Evolutionary conservation across 208 protist species (phyloP), one percentile per base, ranked within the genome.

Genomic region (Trypanosoma theileri): DNA sequence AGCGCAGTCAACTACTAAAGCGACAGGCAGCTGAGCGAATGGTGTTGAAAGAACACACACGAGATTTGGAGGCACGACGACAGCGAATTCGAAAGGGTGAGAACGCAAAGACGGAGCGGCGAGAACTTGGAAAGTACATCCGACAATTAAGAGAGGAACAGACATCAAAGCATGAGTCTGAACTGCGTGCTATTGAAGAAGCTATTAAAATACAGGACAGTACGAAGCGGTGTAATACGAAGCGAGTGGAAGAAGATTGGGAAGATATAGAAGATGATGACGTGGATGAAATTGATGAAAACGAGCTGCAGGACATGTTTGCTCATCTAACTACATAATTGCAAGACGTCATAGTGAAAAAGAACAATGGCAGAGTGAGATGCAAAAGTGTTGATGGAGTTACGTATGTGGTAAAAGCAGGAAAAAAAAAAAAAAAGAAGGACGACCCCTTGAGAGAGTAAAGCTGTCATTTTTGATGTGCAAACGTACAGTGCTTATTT

Each of bases 111-210:
- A 77, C 64, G 53, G 91, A 96, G 75, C 84, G 88, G 8, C 91
- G 91, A 11, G 91, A 96, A 67, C 79, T 96, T 17, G 82, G 84
- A 41, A 94, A 94, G 76, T 96, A 96, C 73, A 93, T 96, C 53
- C 80, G 85, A 0, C 81, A 88, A 73, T 80, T 96, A 40, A 81
- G 87, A 76, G 71, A 82, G 68, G 88, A 96, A 66, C 86, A 91
- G 71, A 71, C 79, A 69, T 62, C 74, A 66, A 92, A 93, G 74
- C 91, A 96, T 59, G 59, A 70, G n/a, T 66, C 72, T 16, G 91
- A 96, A 52, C 64, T 92, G 17, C 44, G 63, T 52, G 77, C 75
- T 58, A 63, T 93, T 19, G 84, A 96, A 52, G 75, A 72, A 57
- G 79, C 82, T 54, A 78, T 96, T 60, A 72, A 85, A 62, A 69